A percentile compares a stretch with the other conserved stretches of the same genome.
phyloP scores from a whole-genome alignment of 441 rosid species.

The Corymbia citriodora region DNA sequence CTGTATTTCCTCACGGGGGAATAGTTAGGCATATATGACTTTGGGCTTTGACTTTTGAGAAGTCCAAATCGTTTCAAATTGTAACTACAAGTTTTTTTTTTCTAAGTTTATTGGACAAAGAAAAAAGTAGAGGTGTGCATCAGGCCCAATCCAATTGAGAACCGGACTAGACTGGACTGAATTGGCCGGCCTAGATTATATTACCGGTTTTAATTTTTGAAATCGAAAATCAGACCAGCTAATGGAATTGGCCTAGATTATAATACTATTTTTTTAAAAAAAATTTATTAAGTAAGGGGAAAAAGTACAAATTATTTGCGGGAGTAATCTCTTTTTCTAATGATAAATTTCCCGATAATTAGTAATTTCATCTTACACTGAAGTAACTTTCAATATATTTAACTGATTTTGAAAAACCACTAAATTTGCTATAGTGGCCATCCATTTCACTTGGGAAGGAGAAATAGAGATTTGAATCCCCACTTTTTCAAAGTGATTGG shows the following conservation, averaged over 20 bases:
- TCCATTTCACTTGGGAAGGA: no score
- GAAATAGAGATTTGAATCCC: no score
- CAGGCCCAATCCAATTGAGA: rapidly evolving
- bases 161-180: rapidly evolving
- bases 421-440: no score
- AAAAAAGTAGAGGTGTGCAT: not conserved
- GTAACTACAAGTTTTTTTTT: not conserved
- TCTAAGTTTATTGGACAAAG: not conserved
- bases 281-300: not conserved
- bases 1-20: not conserved
- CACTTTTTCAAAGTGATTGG: no score
- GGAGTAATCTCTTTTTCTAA: not conserved
- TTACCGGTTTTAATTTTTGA: rapidly evolving
- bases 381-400: not conserved
- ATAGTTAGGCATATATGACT: not conserved
- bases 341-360: not conserved
- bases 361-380: not conserved
- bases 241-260: not conserved
- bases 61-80: not conserved
- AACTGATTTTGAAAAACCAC: not conserved
- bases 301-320: not conserved
- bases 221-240: rapidly evolving
- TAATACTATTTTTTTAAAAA: not conserved
- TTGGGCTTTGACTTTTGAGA: not conserved
- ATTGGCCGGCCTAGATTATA: no score